phyloP scores from a whole-genome alignment of 108 stramenopile species.

The Skeletonema marinoi region DNA sequence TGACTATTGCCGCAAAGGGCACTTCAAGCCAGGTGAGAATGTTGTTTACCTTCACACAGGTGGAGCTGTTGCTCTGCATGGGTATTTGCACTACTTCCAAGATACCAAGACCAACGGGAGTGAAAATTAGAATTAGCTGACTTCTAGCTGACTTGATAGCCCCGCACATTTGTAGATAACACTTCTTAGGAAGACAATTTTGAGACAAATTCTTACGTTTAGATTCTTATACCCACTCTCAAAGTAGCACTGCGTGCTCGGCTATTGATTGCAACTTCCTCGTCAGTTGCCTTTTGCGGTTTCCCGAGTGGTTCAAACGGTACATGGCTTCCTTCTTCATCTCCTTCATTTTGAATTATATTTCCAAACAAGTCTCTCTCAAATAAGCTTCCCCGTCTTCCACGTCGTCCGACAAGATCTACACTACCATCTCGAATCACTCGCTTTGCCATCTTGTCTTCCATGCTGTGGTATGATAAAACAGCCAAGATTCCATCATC shows the following conservation, averaged over 20 bases:
- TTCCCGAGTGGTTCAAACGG: slow-evolving; percentile 81
- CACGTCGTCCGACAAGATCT: slow-evolving; percentile 18
- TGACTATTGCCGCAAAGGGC: slow-evolving; percentile 36
- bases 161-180: not conserved
- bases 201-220: not conserved
- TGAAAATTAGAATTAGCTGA: not conserved
- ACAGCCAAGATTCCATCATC: slow-evolving; percentile 63
- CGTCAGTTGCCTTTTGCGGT: slow-evolving; percentile 66
- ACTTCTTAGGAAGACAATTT: slow-evolving; percentile 1
- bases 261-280: slow-evolving; percentile 75
- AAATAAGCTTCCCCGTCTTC: slow-evolving; percentile 5
- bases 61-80: slow-evolving; percentile 15
- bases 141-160: not conserved
- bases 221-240: slow-evolving; percentile 58
- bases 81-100: not conserved
- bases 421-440: slow-evolving; percentile 82
- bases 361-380: slow-evolving; percentile 86
- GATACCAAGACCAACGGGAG: not conserved
- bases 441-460: slow-evolving; percentile 89
- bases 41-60: slow-evolving; percentile 52
- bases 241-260: slow-evolving; percentile 85
- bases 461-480: slow-evolving; percentile 93
- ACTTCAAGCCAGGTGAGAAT: slow-evolving; percentile 32
- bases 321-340: slow-evolving; percentile 9
- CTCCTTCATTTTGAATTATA: slow-evolving; percentile 36